Evolutionary conservation across 116 monocot genomes (phyloP).

Genomic region (Papilionanthe hybrid): DNA sequence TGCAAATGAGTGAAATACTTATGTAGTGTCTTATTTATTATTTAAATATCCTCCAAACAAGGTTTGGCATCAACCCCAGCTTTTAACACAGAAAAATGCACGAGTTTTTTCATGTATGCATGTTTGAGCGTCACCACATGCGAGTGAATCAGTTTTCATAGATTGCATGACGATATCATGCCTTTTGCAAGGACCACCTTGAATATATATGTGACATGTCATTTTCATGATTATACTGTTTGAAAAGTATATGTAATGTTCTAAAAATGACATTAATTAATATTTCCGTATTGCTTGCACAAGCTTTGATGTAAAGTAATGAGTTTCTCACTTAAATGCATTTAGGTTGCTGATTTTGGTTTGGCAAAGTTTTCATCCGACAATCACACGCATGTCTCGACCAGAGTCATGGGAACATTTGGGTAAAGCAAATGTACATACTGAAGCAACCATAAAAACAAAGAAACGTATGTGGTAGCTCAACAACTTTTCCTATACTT

Average conservation of each 20-base stretch:
- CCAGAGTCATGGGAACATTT: conserved; percentile 88
- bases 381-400: conserved; percentile 66
- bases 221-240: background rate
- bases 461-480: background rate
- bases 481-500: background rate
- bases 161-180: background rate
- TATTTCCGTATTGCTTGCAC: background rate
- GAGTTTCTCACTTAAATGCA: background rate
- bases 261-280: background rate
- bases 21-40: background rate
- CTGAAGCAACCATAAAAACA: background rate
- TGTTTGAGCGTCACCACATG: too few species aligned
- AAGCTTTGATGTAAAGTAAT: background rate
- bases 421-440: conserved; percentile 42
- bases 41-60: background rate
- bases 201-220: background rate
- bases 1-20: background rate
- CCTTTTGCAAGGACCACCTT: background rate
- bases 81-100: too few species aligned
- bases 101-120: too few species aligned
- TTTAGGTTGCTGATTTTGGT: conserved; percentile 91
- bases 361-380: conserved; percentile 63
- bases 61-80: background rate
- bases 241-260: background rate
- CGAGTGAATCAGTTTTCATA: background rate